Evolutionary conservation across 495 filamentous ascomycete species (phyloP).

Genomic region (Evernia prunastri): DNA sequence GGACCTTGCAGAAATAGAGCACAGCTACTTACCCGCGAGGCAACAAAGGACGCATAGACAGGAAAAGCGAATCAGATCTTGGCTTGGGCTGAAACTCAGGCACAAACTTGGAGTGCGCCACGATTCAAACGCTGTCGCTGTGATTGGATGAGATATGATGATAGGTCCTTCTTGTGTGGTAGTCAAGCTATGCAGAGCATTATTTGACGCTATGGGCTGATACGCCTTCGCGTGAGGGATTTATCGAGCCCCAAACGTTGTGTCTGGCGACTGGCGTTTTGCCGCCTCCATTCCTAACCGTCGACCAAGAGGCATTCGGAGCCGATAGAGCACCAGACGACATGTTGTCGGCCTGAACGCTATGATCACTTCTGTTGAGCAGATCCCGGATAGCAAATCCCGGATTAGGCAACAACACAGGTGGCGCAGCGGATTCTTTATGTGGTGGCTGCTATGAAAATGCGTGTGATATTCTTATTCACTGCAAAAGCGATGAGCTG

Average conservation of each 20-base stretch:
- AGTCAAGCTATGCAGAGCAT: neutral
- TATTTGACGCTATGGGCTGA: neutral
- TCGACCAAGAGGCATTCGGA: neutral
- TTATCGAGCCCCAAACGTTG: neutral
- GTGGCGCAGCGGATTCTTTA: neutral
- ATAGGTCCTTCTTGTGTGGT: neutral
- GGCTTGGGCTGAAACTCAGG: neutral
- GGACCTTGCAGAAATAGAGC: neutral
- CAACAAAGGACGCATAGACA: neutral
- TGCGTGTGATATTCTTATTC: neutral
- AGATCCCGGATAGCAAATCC: neutral
- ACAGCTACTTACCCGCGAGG: neutral
- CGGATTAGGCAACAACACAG: neutral
- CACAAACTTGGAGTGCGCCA: neutral
- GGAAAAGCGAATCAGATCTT: neutral
- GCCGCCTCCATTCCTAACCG: neutral
- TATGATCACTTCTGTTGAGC: neutral
- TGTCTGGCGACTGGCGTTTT: neutral
- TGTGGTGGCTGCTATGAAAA: neutral
- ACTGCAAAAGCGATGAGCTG: neutral
- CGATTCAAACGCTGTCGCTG: neutral
- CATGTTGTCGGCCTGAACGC: neutral
- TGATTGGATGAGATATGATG: neutral
- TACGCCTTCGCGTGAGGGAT: neutral
- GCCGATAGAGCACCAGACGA: neutral